These are phyloP conservation scores for Spergularia bocconei DNA, from an alignment of 148 eudicot species.

Conservation along the genomic window DNA sequence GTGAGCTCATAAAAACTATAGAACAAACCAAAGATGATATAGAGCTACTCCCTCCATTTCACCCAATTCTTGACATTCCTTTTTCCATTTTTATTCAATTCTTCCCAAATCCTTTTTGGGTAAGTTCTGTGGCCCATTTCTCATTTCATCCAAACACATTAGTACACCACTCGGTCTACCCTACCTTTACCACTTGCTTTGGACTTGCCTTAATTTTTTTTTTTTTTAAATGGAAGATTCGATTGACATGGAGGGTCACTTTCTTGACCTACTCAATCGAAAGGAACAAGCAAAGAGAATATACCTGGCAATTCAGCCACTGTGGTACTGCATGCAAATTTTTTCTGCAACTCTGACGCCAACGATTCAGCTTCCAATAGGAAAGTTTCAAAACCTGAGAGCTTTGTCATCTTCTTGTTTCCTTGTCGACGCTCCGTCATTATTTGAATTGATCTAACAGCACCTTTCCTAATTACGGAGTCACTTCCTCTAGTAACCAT, in stretches of 20 bases:
- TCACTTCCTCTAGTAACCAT: slow-evolving; percentile 81
- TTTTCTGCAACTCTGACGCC: slow-evolving; percentile 92
- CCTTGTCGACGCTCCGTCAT: slow-evolving; percentile 92
- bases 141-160: too few relatives aligned
- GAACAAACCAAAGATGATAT: too few relatives aligned
- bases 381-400: slow-evolving; percentile 86
- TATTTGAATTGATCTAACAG: slow-evolving; percentile 68
- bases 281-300: slow-evolving; percentile 2
- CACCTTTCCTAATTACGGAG: slow-evolving; percentile 73
- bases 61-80: too few relatives aligned
- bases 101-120: too few relatives aligned
- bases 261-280: not conserved
- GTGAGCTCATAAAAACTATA: not conserved
- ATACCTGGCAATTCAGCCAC: slow-evolving; percentile 50
- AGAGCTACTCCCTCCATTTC: too few relatives aligned
- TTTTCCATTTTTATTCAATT: too few relatives aligned
- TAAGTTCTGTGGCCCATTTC: too few relatives aligned
- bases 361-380: slow-evolving; percentile 79
- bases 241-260: too few relatives aligned
- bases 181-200: too few relatives aligned
- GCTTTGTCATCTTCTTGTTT: slow-evolving; percentile 90
- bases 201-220: too few relatives aligned
- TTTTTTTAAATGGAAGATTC: too few relatives aligned
- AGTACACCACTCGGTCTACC: too few relatives aligned
- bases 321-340: slow-evolving; percentile 94